Conservation (phyloP, 805 yeast species). For the Candida verbasci region DNA sequence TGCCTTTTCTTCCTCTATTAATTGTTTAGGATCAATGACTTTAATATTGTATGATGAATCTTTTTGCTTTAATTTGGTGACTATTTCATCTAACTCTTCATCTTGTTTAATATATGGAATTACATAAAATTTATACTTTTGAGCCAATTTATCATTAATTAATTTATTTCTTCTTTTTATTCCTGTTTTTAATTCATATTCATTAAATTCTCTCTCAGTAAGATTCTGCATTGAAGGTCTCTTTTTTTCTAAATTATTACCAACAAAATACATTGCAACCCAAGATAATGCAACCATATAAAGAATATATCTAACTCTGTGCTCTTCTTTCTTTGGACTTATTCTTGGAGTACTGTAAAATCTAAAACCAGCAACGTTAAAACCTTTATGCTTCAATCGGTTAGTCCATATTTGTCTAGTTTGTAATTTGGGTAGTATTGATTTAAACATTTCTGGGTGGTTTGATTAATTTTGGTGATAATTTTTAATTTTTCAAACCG, state of each 20-base stretch:
- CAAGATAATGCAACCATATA: slow-evolving; percentile 31
- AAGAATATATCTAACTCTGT: slow-evolving; percentile 33
- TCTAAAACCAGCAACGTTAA: no score
- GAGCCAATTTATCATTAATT: slow-evolving; percentile 32
- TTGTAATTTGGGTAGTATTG: no score
- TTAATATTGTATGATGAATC: slow-evolving; percentile 21
- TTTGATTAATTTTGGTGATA: no score
- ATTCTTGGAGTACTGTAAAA: no score
- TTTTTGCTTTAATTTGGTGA: slow-evolving; percentile 12
- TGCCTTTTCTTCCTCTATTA: slow-evolving; percentile 43
- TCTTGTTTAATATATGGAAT: slow-evolving; percentile 28
- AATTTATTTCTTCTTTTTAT: slow-evolving; percentile 46
- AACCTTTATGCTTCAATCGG: not conserved
- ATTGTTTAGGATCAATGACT: slow-evolving; percentile 47
- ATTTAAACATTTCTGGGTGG: no score
- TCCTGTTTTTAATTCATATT: slow-evolving; percentile 46
- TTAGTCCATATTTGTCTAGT: no score
- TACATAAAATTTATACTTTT: slow-evolving; percentile 39
- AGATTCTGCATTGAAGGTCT: slow-evolving; percentile 33
- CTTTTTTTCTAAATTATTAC: slow-evolving; percentile 26
- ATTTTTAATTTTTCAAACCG: not conserved
- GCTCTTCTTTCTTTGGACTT: slow-evolving; percentile 15
- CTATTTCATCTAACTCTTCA: slow-evolving; percentile 15
- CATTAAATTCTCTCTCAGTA: slow-evolving; percentile 46
- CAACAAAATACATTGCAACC: slow-evolving; percentile 27